These are phyloP conservation scores for Gymnopilus dilepis DNA, from an alignment of 768 basidiomycete genomes.

Conservation along the genomic window DNA sequence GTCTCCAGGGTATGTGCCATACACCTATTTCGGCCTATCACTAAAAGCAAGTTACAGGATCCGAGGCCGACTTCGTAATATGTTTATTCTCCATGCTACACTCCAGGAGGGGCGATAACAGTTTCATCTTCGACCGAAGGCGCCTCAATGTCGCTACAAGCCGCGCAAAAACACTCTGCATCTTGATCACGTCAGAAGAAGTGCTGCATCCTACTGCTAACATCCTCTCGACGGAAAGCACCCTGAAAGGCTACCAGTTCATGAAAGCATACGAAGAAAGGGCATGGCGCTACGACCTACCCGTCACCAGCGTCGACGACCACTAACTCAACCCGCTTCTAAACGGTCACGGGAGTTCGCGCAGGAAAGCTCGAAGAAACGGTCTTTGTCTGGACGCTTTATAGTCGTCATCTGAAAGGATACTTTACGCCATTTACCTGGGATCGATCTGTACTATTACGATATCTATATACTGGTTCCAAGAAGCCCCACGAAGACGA, in stretches of 20 bases:
- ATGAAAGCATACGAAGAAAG: not conserved
- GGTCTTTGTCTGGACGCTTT: too few species aligned
- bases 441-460: too few species aligned
- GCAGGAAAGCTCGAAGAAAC: too few species aligned
- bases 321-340: too few species aligned
- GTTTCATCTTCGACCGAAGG: not conserved
- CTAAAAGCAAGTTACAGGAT: not conserved
- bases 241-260: not conserved
- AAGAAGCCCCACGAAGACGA: too few species aligned
- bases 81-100: not conserved
- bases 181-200: not conserved
- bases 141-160: not conserved
- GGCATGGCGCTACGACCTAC: not conserved
- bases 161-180: not conserved
- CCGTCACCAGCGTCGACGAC: too few species aligned
- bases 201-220: not conserved
- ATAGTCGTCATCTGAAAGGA: too few species aligned
- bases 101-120: not conserved
- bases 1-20: not conserved
- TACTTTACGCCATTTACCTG: too few species aligned
- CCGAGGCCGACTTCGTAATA: not conserved
- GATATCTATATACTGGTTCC: too few species aligned
- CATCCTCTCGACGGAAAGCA: not conserved
- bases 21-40: not conserved
- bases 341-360: too few species aligned